phyloP scores from a whole-genome alignment of 2,329 filamentous ascomycete species.

The Xylariaceae sp. region DNA sequence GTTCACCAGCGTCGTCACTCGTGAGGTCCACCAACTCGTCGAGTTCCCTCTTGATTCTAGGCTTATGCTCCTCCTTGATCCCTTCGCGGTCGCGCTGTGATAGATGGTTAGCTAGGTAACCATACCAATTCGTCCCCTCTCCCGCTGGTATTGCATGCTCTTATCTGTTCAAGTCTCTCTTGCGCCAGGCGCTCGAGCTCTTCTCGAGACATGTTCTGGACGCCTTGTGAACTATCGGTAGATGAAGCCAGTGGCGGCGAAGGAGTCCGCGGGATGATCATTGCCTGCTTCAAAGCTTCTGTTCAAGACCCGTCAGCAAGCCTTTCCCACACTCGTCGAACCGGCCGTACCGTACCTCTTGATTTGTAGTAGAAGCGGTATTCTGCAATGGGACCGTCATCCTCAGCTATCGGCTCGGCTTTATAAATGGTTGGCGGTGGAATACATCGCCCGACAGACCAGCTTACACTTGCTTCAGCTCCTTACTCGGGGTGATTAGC shows the following conservation, averaged over 20 bases:
- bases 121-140: too few relatives aligned
- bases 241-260: constrained; percentile 8
- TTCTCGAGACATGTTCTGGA: constrained; percentile 12
- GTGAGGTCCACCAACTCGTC: constrained; percentile 17
- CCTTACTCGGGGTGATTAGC: background rate
- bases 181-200: constrained; percentile 20
- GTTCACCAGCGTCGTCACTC: constrained; percentile 2
- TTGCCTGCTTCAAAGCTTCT: constrained; percentile 24
- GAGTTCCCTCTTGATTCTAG: constrained; percentile 16
- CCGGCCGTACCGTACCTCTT: constrained; percentile 14
- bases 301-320: background rate
- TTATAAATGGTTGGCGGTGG: background rate
- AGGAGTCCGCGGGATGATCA: constrained; percentile 22
- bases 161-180: constrained; percentile 21
- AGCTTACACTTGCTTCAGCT: constrained; percentile 6
- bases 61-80: constrained; percentile 11
- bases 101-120: background rate
- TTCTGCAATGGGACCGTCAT: constrained; percentile 15
- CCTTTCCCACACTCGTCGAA: background rate
- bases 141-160: constrained; percentile 12
- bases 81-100: constrained; percentile 2
- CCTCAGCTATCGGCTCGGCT: constrained; percentile 3
- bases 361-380: constrained; percentile 28
- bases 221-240: too few relatives aligned
- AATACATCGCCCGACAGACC: background rate